Conservation (phyloP, 495 filamentous ascomycete genomes). For the Lepraria neglecta region DNA sequence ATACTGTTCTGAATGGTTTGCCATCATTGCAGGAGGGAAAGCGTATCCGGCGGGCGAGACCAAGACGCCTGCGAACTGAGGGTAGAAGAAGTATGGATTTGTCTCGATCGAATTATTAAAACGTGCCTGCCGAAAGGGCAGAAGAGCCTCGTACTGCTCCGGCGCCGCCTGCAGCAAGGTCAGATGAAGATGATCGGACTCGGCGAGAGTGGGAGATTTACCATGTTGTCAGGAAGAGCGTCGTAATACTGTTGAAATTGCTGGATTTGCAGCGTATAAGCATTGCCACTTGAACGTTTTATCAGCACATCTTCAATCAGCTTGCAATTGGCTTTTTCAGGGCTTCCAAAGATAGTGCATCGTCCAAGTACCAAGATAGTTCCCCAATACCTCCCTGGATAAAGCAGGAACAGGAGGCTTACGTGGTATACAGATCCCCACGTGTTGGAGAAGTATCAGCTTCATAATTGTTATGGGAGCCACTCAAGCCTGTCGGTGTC, state of each 20-base stretch:
- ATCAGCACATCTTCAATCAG: not conserved
- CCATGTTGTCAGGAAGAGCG: constrained; percentile 19
- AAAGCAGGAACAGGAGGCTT: not conserved
- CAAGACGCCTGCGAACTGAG: constrained; percentile 43
- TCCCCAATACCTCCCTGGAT: not conserved
- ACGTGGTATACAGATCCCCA: constrained; percentile 44
- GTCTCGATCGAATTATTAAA: constrained; percentile 44
- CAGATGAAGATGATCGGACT: not conserved
- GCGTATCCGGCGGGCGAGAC: constrained; percentile 45
- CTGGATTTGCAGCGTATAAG: constrained; percentile 29
- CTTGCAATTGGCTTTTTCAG: not conserved
- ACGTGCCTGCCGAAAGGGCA: constrained; percentile 27
- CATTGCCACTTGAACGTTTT: constrained; percentile 24
- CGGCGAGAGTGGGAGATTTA: not conserved
- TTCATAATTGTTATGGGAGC: constrained; percentile 53
- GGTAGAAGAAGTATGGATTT: constrained; percentile 51
- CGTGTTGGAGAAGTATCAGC: constrained; percentile 50
- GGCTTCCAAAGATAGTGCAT: no score
- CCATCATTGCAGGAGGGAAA: constrained; percentile 41
- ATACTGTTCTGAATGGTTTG: constrained; percentile 43
- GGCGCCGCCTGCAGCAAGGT: constrained; percentile 15
- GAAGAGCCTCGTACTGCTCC: constrained; percentile 18
- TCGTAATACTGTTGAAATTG: constrained; percentile 28
- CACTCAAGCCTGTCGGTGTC: constrained; percentile 39
- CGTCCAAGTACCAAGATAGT: no score